Percentiles rank a stretch among this genome's conserved stretches.
These are phyloP conservation scores for Blastobotrys raffinosifermentans DNA, from an alignment of 1,139 yeast species.

Conservation along the genomic window DNA sequence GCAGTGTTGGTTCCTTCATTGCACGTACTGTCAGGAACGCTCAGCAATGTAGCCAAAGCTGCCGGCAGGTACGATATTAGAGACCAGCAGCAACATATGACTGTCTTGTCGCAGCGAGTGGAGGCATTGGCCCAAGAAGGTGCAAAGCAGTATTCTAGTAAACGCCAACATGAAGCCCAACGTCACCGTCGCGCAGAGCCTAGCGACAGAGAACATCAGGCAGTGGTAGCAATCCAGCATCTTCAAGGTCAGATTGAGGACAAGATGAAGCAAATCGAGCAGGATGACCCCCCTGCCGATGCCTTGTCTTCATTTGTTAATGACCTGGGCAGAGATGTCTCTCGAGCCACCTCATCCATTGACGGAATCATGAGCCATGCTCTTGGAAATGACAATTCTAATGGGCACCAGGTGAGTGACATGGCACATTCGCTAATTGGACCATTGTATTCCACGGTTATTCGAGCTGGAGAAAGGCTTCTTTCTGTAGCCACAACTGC, in stretches of 20 bases:
- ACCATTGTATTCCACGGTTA: background rate
- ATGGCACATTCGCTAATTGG: background rate
- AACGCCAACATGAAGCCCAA: background rate
- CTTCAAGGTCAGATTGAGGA: background rate
- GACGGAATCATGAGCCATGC: background rate
- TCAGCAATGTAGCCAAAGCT: slow-evolving; percentile 18
- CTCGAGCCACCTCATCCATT: background rate
- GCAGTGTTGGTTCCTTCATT: slow-evolving; percentile 14
- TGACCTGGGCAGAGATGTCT: background rate
- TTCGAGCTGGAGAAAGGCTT: background rate
- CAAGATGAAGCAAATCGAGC: background rate
- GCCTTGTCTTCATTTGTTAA: background rate
- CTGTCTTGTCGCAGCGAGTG: background rate
- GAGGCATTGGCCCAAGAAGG: background rate
- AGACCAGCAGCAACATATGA: slow-evolving; percentile 8
- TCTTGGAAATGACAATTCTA: background rate
- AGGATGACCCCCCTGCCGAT: background rate
- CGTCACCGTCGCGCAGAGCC: background rate
- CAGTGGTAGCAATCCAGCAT: background rate
- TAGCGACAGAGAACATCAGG: background rate
- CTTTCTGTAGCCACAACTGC: background rate
- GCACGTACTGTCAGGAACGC: slow-evolving; percentile 16
- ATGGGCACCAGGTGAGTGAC: background rate
- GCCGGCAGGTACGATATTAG: slow-evolving; percentile 14
- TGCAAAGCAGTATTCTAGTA: background rate